phyloP scores from a whole-genome alignment of 148 eudicot species.

The Selenicereus undatus region DNA sequence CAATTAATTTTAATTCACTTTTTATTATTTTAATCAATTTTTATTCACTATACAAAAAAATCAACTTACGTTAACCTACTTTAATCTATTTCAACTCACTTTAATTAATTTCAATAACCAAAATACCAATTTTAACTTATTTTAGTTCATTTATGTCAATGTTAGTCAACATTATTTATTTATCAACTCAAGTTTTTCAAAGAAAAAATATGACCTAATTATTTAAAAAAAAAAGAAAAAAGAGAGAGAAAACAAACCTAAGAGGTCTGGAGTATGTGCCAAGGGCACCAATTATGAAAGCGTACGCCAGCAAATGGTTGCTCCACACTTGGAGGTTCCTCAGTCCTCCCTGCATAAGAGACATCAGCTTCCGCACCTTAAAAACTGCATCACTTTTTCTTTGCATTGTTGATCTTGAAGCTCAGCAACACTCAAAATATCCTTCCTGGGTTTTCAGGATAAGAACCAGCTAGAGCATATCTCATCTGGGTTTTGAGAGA shows the following conservation, averaged over 20 bases:
- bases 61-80: too few relatives aligned
- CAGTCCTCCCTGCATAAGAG: not conserved
- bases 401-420: not conserved
- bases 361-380: not conserved
- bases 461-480: slow-evolving; percentile 15
- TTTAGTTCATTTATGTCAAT: too few relatives aligned
- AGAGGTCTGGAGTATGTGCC: slow-evolving; percentile 29
- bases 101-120: too few relatives aligned
- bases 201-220: too few relatives aligned
- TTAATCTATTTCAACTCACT: too few relatives aligned
- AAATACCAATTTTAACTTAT: too few relatives aligned
- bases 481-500: not conserved
- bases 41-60: too few relatives aligned
- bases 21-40: too few relatives aligned
- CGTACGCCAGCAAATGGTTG: slow-evolving; percentile 23
- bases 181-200: too few relatives aligned
- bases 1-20: too few relatives aligned
- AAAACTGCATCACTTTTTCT: not conserved
- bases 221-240: slow-evolving; percentile 1
- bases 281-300: slow-evolving; percentile 5
- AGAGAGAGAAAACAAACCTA: slow-evolving; percentile 9
- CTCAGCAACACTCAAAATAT: not conserved
- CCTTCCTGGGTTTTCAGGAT: slow-evolving; percentile 26
- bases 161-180: too few relatives aligned
- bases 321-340: slow-evolving; percentile 27